These are phyloP conservation scores for Leucocoprinus birnbaumii DNA, from an alignment of 768 basidiomycete species.

Conservation along the genomic window DNA sequence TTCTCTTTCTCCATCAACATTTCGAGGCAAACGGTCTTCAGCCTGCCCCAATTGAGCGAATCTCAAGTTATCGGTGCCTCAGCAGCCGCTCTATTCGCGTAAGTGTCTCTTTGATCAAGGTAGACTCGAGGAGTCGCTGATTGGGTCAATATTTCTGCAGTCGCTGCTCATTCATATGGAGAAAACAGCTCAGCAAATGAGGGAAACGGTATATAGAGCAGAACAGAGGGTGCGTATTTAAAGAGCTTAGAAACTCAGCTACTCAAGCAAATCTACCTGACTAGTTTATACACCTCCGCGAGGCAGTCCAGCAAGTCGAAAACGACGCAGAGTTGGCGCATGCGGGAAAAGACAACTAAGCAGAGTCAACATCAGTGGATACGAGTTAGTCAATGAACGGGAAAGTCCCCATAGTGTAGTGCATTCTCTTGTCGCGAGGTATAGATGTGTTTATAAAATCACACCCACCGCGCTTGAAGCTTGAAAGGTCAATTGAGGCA, in stretches of 20 bases:
- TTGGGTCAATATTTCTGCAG: too few species aligned
- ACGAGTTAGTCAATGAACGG: too few species aligned
- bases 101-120: conserved; percentile 12
- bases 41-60: conserved; percentile 48
- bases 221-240: conserved; percentile 47
- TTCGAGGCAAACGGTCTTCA: conserved; percentile 44
- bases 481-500: too few species aligned
- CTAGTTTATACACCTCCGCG: conserved; percentile 25
- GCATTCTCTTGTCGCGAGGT: too few species aligned
- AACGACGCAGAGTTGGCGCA: conserved; percentile 10
- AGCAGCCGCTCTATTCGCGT: conserved; percentile 66
- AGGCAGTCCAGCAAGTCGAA: conserved; percentile 20
- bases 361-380: too few species aligned
- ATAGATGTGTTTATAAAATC: too few species aligned
- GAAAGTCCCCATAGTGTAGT: too few species aligned
- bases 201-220: conserved; percentile 46
- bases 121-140: too few species aligned
- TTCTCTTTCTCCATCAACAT: conserved; percentile 62
- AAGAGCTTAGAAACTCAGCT: neutral
- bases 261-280: neutral
- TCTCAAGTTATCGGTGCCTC: conserved; percentile 49
- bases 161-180: conserved; percentile 74
- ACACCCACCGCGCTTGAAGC: too few species aligned
- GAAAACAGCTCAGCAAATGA: conserved; percentile 46
- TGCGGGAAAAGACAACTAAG: neutral